A percentile compares a stretch with the other conserved stretches of the same genome.
phyloP scores from a whole-genome alignment of 148 eudicot genomes.

The Fallopia convolvulus region DNA sequence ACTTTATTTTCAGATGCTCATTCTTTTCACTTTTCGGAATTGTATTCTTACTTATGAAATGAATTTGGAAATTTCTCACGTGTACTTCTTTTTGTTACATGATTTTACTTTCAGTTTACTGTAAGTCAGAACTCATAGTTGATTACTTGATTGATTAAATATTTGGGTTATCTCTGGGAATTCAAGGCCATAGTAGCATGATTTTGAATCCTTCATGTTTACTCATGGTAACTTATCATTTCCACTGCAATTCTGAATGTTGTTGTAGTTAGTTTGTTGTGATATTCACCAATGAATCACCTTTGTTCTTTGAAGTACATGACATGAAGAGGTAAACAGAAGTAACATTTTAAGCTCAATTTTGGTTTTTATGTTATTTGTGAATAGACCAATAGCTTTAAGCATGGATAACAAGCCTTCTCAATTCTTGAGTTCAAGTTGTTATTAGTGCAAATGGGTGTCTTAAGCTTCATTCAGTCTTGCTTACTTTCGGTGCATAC shows the following conservation, averaged over 20 bases:
- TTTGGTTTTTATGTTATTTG: neutral
- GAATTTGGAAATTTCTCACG: conserved; percentile 5
- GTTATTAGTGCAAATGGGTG: neutral
- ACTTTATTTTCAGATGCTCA: conserved; percentile 13
- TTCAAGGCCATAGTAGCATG: neutral
- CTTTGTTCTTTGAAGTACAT: neutral
- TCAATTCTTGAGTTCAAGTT: neutral
- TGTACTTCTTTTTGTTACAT: neutral
- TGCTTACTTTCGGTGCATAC: neutral
- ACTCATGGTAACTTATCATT: neutral
- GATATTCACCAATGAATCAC: neutral
- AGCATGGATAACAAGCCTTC: neutral
- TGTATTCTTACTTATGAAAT: conserved; percentile 9
- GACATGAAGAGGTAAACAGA: neutral
- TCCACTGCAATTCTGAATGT: neutral
- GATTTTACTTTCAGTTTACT: neutral
- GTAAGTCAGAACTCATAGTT: neutral
- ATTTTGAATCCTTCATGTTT: neutral
- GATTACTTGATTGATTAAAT: neutral
- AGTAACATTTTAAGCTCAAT: neutral
- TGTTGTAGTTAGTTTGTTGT: neutral
- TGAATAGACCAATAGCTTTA: neutral
- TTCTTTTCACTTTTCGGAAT: conserved; percentile 8
- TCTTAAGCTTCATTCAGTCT: neutral
- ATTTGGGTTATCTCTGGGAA: neutral